Conservation (phyloP, 129 eudicot genomes). For the Cynara cardunculus region DNA sequence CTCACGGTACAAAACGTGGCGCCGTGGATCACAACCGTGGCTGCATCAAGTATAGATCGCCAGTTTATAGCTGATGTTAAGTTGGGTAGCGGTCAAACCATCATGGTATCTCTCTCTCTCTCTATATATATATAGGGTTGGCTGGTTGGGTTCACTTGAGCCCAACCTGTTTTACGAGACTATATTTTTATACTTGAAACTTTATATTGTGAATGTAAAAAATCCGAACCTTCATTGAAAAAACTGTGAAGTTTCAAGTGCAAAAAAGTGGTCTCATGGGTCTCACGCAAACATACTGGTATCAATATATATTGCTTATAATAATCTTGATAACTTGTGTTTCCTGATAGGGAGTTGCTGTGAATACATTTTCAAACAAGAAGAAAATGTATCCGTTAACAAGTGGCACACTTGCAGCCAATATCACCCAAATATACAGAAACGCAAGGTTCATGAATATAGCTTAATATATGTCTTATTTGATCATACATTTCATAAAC, state of each 20-base stretch:
- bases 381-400: constrained; percentile 56
- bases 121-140: background rate
- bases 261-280: no score
- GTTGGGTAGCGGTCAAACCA: constrained; percentile 54
- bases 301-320: no score
- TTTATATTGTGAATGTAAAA: no score
- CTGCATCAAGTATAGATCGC: constrained; percentile 68
- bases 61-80: constrained; percentile 47
- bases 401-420: constrained; percentile 54
- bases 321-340: constrained; percentile 3
- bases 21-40: constrained; percentile 82
- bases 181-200: no score
- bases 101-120: constrained; percentile 36
- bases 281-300: no score
- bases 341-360: constrained; percentile 56
- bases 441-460: constrained; percentile 48
- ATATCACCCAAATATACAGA: constrained; percentile 23
- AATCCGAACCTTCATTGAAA: no score
- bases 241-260: no score
- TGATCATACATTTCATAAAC: background rate
- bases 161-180: no score
- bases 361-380: constrained; percentile 56
- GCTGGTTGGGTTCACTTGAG: no score
- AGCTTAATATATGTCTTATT: background rate
- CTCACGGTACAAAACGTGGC: constrained; percentile 52